Evolutionary conservation across 805 yeast genomes (phyloP), one percentile per base, ranked within the genome.

Genomic region (Candida easanensis): DNA sequence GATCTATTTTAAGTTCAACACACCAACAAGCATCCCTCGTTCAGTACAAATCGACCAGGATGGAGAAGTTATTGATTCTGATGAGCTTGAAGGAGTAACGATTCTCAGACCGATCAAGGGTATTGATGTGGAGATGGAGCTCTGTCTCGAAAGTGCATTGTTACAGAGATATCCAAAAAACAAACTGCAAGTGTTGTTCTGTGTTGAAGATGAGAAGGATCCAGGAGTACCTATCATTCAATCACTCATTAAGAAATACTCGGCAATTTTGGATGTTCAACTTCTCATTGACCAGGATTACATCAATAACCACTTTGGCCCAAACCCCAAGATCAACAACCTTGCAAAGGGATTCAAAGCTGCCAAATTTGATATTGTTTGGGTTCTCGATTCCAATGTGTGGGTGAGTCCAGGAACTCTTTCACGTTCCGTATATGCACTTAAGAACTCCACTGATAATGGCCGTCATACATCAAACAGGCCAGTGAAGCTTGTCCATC

Each of bases 311-410:
- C 73, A 73, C 50, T 83, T 68, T 54, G 96, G 96, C 2, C 93
- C 95, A 5, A 88, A 88, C 55, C 97, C 97, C 6, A 88, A 88
- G 63, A 86, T 88, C 42, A 87, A 88, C 63, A 88, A 88, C 62
- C 66, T 88, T 36, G 80, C 88, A n/a, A 85, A 85, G 60, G 96
- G 95, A 5, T 87, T 82, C 57, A 61, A 67, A 31, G 62, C 62
- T 2, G 91, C 96, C 7, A 74, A 77, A 52, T 68, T 77, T 61
- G 96, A 88, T 57, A 74, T 84, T 16, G 52, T 89, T 11, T 88
- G 97, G 96, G 79, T 87, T 14, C 72, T 86, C 66, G 97, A 88
- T 63, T 80, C 90, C 21, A 88, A 88, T 56, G 93, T 86, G 5
- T 84, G 88, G 86, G 84, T 82, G 1, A 64, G 79, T 26, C 78